Base-by-base conservation (phyloP, 2,329 filamentous ascomycete species). In the Samsoniella hepiali region DNA sequence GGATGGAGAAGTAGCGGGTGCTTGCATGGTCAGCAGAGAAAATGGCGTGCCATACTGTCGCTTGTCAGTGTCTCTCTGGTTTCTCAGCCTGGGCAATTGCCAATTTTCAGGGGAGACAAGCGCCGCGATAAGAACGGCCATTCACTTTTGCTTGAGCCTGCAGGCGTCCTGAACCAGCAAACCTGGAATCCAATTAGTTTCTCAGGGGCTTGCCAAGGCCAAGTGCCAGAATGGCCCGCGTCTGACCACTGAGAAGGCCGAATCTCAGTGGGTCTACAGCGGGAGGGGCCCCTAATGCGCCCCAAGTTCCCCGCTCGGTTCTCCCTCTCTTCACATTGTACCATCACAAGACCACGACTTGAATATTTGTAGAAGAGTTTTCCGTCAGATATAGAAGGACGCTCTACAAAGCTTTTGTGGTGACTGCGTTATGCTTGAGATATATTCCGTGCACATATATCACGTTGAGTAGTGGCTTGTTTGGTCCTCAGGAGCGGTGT, bases 111-210 rank as follows among this genome's bases (percentile, higher is more conserved):
- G 45, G 45, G 22, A 49, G 42, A n/a, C 15, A 29, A 13, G 5
- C 42, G 42, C 17, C 42, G 42, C 5, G 42, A 45, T 45, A 9
- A 45, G n/a, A 22, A 45, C 5, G 42, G 15, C n/a, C n/a, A 5
- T 10, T 45, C 15, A 7, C 42, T 45, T 31, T 50, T 31, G 31
- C 10, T 32, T 10, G 13, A 22, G 22, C 22, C 47, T 49, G 17
- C 6, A 27, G 9, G 17, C 22, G 22, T 50, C 22, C 22, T 15
- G 47, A 50, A 7, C 31, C 51, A 54, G 32, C 32, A 54, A 54
- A 54, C 51, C 11, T 54, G 51, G 51, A 54, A 54, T 54, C 51
- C 51, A 34, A 31, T 40, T n/a, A 54, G 40, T 54, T 54, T 54
- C 51, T 54, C 51, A 54, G 51, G 51, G 51, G 51, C 51, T 53